A percentile compares a stretch with the other conserved stretches of the same genome.
phyloP scores from a whole-genome alignment of 2,329 filamentous ascomycete genomes.

The Paramyrothecium sp. region DNA sequence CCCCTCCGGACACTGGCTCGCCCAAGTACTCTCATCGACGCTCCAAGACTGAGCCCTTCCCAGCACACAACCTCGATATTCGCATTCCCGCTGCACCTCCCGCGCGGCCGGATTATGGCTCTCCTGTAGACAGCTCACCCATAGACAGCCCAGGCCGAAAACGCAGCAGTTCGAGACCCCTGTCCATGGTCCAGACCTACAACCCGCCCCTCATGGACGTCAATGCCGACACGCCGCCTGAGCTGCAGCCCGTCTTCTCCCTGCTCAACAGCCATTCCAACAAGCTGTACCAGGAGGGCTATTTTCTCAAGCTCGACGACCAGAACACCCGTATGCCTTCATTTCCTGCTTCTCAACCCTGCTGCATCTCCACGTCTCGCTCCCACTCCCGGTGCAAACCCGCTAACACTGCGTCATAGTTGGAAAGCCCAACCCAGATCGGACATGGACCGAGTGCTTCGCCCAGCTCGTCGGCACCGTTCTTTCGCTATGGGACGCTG shows the following conservation, averaged over 20 bases:
- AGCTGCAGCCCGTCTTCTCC: conserved; percentile 90
- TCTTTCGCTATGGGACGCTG: conserved; percentile 91
- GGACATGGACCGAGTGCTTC: conserved; percentile 95
- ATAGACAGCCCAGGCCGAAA: conserved; percentile 40
- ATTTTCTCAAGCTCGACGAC: conserved; percentile 95
- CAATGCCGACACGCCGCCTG: conserved; percentile 80
- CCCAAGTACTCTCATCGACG: conserved; percentile 24
- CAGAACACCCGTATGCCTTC: conserved; percentile 75
- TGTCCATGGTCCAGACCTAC: conserved; percentile 84
- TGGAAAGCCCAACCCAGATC: conserved; percentile 79
- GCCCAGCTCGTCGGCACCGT: conserved; percentile 95
- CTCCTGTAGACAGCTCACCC: conserved; percentile 40
- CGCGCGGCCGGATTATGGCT: conserved; percentile 38
- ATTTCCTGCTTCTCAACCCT: conserved; percentile 1
- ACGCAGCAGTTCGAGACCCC: conserved; percentile 63
- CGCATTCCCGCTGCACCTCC: conserved; percentile 38
- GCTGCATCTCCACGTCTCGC: conserved; percentile 1
- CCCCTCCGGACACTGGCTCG: conserved; percentile 37
- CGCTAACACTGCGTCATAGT: conserved; percentile 48
- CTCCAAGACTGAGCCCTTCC: conserved; percentile 28
- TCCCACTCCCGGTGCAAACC: conserved; percentile 14
- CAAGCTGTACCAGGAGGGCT: conserved; percentile 96
- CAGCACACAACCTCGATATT: conserved; percentile 33
- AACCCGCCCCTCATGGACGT: conserved; percentile 85
- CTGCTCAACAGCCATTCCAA: conserved; percentile 94